A percentile compares a stretch with the other conserved stretches of the same genome.
These are phyloP conservation scores for Rhamnella rubrinervis DNA, from an alignment of 331 rosid species.

Conservation along the genomic window DNA sequence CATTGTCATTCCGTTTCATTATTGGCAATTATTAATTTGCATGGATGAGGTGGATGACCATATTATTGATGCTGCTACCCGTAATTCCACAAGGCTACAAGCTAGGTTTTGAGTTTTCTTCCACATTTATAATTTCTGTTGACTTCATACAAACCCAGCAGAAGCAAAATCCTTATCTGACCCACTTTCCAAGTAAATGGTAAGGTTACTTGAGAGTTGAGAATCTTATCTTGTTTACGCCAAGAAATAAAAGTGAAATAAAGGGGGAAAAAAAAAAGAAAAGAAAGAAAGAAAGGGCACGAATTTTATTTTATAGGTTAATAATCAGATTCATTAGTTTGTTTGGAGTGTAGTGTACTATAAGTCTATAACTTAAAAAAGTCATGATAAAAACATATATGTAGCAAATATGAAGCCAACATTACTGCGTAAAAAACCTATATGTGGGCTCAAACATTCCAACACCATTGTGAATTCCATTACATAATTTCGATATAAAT, in stretches of 20 bases:
- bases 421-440: background rate
- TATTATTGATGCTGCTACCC: slow-evolving; percentile 23
- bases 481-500: no score
- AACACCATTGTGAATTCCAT: background rate
- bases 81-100: slow-evolving; percentile 8
- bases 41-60: slow-evolving; percentile 23
- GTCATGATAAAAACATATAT: no score
- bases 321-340: no score
- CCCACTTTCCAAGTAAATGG: background rate
- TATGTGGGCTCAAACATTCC: background rate
- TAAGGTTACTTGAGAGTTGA: no score
- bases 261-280: no score
- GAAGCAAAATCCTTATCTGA: background rate
- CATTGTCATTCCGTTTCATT: slow-evolving; percentile 41
- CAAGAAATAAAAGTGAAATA: no score
- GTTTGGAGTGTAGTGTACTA: no score
- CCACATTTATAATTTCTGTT: background rate
- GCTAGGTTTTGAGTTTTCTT: background rate
- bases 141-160: background rate
- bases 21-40: slow-evolving; percentile 55
- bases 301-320: no score
- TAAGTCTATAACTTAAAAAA: no score
- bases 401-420: no score
- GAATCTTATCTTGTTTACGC: no score
- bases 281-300: no score